Percentiles rank a stretch among this genome's conserved stretches.
Evolutionary conservation across 345 rosid genomes (phyloP).

Genomic region (Euphorbia peplus): DNA sequence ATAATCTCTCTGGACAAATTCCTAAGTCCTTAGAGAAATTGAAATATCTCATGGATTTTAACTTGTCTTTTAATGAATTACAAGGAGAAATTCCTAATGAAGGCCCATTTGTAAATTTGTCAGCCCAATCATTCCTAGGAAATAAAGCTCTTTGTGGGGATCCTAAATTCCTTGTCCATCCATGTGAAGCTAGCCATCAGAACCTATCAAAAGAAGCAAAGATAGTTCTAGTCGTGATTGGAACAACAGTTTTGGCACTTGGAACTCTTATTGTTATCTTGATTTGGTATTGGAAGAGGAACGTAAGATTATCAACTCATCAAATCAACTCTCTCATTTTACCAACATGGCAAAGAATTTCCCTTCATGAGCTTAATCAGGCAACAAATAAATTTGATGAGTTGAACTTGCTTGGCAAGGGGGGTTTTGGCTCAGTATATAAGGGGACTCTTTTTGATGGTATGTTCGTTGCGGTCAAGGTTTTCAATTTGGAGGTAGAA

Average conservation of each 20-base stretch:
- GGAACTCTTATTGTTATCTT: too few relatives aligned
- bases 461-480: neutral
- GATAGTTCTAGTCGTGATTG: too few relatives aligned
- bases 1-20: too few relatives aligned
- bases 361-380: too few relatives aligned
- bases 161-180: conserved; percentile 15
- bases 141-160: conserved; percentile 18
- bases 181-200: neutral
- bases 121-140: too few relatives aligned
- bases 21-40: too few relatives aligned
- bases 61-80: conserved; percentile 27
- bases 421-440: conserved; percentile 5
- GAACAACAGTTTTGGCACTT: too few relatives aligned
- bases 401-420: conserved; percentile 1
- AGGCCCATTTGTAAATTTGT: conserved; percentile 26
- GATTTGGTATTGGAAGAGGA: conserved; percentile 2
- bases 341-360: too few relatives aligned
- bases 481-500: neutral
- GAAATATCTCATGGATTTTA: neutral
- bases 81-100: conserved; percentile 21
- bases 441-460: neutral
- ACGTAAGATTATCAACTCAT: conserved; percentile 1
- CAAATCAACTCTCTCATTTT: too few relatives aligned
- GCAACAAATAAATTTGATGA: conserved; percentile 21
- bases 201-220: neutral